Conservation (phyloP, 495 filamentous ascomycete genomes). For the Lasiosphaeria hispida region DNA sequence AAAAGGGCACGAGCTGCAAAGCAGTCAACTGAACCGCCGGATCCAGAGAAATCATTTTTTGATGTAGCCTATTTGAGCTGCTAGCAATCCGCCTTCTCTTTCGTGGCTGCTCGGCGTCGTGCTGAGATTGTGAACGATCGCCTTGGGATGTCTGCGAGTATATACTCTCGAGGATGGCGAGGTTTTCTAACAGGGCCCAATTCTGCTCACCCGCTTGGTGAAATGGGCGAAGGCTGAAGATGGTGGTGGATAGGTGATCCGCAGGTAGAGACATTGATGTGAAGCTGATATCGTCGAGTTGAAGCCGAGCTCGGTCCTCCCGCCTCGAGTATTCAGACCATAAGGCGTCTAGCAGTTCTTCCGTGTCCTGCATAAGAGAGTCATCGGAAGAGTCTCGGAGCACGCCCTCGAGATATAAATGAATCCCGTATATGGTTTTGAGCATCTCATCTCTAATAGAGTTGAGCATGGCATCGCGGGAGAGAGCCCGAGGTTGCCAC, state of each 20-base stretch:
- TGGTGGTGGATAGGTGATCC: conserved; percentile 32
- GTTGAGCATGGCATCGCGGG: conserved; percentile 68
- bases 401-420: conserved; percentile 55
- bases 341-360: conserved; percentile 60
- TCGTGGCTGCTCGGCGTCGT: conserved; percentile 43
- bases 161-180: conserved; percentile 49
- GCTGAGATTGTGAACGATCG: conserved; percentile 19
- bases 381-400: conserved; percentile 29
- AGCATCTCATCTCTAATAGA: conserved; percentile 58
- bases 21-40: conserved; percentile 59
- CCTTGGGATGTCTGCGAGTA: conserved; percentile 34
- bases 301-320: conserved; percentile 67
- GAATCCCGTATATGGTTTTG: conserved; percentile 65
- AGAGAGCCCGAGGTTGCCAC: conserved; percentile 67
- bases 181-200: conserved; percentile 52
- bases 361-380: conserved; percentile 33
- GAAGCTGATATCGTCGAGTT: conserved; percentile 72
- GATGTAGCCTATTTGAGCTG: conserved; percentile 58
- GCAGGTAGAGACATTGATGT: conserved; percentile 33
- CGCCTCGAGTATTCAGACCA: conserved; percentile 71
- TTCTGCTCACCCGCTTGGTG: conserved; percentile 47
- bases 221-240: conserved; percentile 50
- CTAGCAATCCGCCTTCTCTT: conserved; percentile 65
- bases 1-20: conserved; percentile 77
- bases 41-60: conserved; percentile 56